Conservation (phyloP, 1,284 basidiomycete genomes). For the Irpex sp. region DNA sequence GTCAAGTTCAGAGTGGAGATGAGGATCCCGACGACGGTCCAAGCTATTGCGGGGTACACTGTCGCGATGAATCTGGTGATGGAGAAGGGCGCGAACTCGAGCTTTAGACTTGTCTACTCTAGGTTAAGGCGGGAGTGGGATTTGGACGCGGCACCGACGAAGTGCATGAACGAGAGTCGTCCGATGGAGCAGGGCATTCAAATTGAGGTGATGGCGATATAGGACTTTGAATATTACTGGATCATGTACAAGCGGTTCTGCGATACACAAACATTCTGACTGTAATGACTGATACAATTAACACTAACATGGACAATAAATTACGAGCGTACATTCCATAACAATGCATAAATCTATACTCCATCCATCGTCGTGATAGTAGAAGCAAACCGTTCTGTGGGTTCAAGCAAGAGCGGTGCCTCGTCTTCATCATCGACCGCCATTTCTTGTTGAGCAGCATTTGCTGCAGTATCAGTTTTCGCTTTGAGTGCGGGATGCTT, state of each 20-base stretch:
- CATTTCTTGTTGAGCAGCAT: slow-evolving; percentile 11
- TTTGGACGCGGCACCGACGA: slow-evolving; percentile 35
- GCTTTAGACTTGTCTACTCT: slow-evolving; percentile 71
- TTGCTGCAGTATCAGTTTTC: not conserved
- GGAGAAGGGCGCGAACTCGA: slow-evolving; percentile 81
- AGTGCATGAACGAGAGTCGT: slow-evolving; percentile 14
- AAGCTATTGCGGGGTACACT: slow-evolving; percentile 41
- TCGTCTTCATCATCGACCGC: slow-evolving; percentile 29
- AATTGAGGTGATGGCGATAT: not conserved
- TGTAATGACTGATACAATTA: not conserved
- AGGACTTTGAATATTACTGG: not conserved
- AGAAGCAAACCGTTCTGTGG: slow-evolving; percentile 32
- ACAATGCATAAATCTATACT: not conserved
- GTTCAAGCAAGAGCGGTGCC: slow-evolving; percentile 26
- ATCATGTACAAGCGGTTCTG: not conserved
- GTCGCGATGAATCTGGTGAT: slow-evolving; percentile 67
- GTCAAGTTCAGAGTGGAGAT: slow-evolving; percentile 78
- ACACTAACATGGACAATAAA: not conserved
- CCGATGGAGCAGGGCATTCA: slow-evolving; percentile 20
- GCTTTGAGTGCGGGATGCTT: slow-evolving; percentile 40
- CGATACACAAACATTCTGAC: not conserved
- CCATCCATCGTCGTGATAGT: slow-evolving; percentile 41
- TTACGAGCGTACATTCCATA: not conserved
- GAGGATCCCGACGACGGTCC: slow-evolving; percentile 38
- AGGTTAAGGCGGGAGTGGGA: slow-evolving; percentile 71